Conservation (phyloP, 129 eudicot genomes). For the Escallonia rubra region DNA sequence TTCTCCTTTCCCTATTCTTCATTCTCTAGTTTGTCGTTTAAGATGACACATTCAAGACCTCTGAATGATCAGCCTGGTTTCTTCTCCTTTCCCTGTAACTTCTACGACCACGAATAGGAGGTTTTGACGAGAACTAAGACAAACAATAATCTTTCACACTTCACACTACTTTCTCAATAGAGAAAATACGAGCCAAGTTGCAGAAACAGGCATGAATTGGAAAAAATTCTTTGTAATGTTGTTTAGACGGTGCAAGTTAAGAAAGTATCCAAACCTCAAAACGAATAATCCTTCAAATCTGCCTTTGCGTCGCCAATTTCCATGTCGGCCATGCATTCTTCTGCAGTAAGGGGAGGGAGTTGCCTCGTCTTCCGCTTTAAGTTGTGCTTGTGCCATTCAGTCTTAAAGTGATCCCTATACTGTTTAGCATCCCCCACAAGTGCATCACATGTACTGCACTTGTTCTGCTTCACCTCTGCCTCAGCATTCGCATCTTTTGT, state of each 20-base stretch:
- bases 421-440: slow-evolving; percentile 74
- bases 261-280: slow-evolving; percentile 29
- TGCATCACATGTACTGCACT: slow-evolving; percentile 84
- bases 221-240: too few relatives aligned
- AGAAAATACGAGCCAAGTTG: too few relatives aligned
- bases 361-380: slow-evolving; percentile 77
- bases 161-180: too few relatives aligned
- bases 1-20: too few relatives aligned
- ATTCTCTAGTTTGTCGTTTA: too few relatives aligned
- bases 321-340: slow-evolving; percentile 71
- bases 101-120: too few relatives aligned
- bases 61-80: too few relatives aligned
- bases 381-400: slow-evolving; percentile 96
- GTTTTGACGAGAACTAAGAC: too few relatives aligned
- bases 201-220: not conserved
- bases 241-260: too few relatives aligned
- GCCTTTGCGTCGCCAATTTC: slow-evolving; percentile 53
- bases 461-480: slow-evolving; percentile 57
- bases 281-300: slow-evolving; percentile 75
- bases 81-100: too few relatives aligned
- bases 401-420: slow-evolving; percentile 92
- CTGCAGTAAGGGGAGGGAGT: slow-evolving; percentile 74
- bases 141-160: too few relatives aligned
- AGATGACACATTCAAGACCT: too few relatives aligned
- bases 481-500: slow-evolving; percentile 18